Conservation (phyloP, 2,329 filamentous ascomycete species). For the Cladosporium sphaerospermum region DNA sequence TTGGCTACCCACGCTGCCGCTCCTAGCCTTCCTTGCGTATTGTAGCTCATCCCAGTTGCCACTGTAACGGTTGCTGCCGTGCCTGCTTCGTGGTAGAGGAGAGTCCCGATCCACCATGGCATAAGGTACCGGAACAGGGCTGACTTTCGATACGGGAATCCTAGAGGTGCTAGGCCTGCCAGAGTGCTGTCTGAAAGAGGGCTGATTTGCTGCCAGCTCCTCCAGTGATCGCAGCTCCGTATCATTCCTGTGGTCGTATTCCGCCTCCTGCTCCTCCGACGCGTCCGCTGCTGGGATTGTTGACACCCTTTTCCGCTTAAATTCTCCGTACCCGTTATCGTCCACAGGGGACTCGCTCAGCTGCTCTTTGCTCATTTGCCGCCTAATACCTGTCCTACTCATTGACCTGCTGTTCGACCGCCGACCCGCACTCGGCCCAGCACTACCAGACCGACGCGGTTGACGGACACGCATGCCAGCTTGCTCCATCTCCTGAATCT, state of each 20-base stretch:
- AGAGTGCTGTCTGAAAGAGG: slow-evolving; percentile 42
- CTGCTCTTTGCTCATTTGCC: slow-evolving; percentile 21
- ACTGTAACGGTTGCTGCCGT: slow-evolving; percentile 51
- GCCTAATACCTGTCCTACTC: slow-evolving; percentile 22
- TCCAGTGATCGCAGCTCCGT: slow-evolving; percentile 75
- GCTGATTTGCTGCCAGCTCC: slow-evolving; percentile 59
- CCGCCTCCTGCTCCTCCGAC: slow-evolving; percentile 32
- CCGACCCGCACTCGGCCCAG: slow-evolving; percentile 37
- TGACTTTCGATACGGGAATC: slow-evolving; percentile 79
- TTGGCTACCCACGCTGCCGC: slow-evolving; percentile 56
- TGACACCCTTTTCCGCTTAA: slow-evolving; percentile 21
- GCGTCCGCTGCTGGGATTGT: slow-evolving; percentile 32
- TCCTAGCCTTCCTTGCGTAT: slow-evolving; percentile 53
- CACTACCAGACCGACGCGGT: slow-evolving; percentile 47
- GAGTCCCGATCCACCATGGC: slow-evolving; percentile 69
- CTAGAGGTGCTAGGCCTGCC: slow-evolving; percentile 57
- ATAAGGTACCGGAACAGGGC: slow-evolving; percentile 66
- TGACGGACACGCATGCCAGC: slow-evolving; percentile 59
- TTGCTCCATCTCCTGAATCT: slow-evolving; percentile 72
- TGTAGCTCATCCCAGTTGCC: slow-evolving; percentile 44
- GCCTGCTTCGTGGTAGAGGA: slow-evolving; percentile 55
- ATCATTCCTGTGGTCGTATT: slow-evolving; percentile 40
- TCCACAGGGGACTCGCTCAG: slow-evolving; percentile 17
- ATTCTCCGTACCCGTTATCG: slow-evolving; percentile 15
- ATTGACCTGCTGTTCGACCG: slow-evolving; percentile 24